Evolutionary conservation across 257 asterid genomes (phyloP).

Genomic region (Solanum clarkiae): DNA sequence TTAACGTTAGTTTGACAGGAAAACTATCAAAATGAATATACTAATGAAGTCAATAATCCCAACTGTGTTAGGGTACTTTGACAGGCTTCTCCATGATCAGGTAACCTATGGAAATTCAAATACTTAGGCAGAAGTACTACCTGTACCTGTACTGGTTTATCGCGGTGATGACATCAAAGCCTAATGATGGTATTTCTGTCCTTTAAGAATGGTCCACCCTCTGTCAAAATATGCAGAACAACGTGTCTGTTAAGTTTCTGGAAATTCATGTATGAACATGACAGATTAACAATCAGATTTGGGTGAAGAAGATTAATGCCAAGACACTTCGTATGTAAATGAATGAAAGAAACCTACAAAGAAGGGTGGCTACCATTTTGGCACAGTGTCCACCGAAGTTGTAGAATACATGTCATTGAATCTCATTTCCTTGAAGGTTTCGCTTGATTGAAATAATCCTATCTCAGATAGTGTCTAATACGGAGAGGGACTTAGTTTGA

Average conservation of each 20-base stretch:
- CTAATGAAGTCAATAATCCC: neutral
- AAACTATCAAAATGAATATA: neutral
- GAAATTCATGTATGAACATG: neutral
- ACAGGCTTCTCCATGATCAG: neutral
- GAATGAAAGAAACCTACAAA: neutral
- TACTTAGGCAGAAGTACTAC: neutral
- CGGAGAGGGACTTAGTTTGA: neutral
- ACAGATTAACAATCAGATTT: neutral
- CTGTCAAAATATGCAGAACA: slow-evolving; percentile 17
- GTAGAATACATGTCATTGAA: neutral
- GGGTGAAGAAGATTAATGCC: neutral
- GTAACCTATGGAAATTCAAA: neutral
- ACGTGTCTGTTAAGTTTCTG: neutral
- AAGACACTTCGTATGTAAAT: neutral
- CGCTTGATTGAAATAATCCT: neutral
- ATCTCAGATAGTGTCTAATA: neutral
- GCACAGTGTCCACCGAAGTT: neutral
- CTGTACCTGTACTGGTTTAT: neutral
- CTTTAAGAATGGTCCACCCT: slow-evolving; percentile 94
- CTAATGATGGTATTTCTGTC: slow-evolving; percentile 87
- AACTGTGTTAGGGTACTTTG: neutral
- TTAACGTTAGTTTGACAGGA: neutral
- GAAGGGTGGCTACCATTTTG: neutral
- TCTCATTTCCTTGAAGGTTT: neutral
- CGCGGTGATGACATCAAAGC: neutral